phyloP scores from a whole-genome alignment of 208 protist genomes.

The Acanthamoeba lenticulata region DNA sequence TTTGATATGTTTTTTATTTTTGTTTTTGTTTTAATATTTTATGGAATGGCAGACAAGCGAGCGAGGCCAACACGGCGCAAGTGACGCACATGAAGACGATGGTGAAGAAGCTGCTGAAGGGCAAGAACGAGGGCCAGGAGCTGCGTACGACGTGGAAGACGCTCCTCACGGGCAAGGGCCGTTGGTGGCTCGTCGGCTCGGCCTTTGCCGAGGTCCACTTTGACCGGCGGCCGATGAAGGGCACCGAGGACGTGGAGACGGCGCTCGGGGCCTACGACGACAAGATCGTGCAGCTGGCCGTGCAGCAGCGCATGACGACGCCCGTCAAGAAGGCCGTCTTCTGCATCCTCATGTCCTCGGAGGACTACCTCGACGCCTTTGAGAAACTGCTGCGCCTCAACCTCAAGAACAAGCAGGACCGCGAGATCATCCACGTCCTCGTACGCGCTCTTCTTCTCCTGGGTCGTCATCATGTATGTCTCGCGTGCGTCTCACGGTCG shows the following conservation, averaged over 20 bases:
- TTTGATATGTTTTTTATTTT: not conserved
- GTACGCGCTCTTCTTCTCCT: not conserved
- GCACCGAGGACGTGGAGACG: not conserved
- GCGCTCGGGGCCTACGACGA: not conserved
- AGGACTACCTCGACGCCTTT: slow-evolving; percentile 58
- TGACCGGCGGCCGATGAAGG: not conserved
- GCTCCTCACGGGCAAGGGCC: slow-evolving; percentile 18
- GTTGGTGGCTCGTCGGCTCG: slow-evolving; percentile 60
- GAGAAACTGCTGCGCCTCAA: slow-evolving; percentile 30
- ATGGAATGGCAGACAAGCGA: not conserved
- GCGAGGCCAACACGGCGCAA: slow-evolving; percentile 6
- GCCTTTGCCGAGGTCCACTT: slow-evolving; percentile 18
- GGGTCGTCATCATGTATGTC: not conserved
- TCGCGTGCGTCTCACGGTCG: not conserved
- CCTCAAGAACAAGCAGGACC: slow-evolving; percentile 47
- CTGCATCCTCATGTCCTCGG: slow-evolving; percentile 10
- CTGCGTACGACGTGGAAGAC: not conserved
- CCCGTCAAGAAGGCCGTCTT: slow-evolving; percentile 34
- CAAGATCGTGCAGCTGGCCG: not conserved
- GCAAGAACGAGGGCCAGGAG: not conserved
- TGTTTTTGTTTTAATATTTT: not conserved
- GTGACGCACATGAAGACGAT: not conserved
- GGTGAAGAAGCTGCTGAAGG: slow-evolving; percentile 19
- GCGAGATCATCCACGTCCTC: slow-evolving; percentile 53
- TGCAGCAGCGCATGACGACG: slow-evolving; percentile 17